Percentiles rank a stretch among this genome's conserved stretches.
These are phyloP conservation scores for Talaromyces albobiverticillius DNA, from an alignment of 2,329 filamentous ascomycete genomes.

Conservation along the genomic window DNA sequence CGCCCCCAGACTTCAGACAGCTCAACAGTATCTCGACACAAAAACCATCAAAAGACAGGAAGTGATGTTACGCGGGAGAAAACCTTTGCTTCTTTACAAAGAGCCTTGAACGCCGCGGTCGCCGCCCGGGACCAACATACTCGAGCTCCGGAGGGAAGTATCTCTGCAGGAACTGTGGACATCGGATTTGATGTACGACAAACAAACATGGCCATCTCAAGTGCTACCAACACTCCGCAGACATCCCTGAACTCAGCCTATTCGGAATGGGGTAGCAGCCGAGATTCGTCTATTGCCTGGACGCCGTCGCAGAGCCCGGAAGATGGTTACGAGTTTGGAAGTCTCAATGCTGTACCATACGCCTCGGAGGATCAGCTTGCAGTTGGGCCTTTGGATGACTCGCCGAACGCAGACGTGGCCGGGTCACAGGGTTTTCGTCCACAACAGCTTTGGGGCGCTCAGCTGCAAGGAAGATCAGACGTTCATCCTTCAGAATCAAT, in stretches of 20 bases:
- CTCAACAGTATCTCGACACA: slow-evolving; percentile 20
- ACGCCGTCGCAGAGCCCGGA: slow-evolving; percentile 24
- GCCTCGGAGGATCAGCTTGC: slow-evolving; percentile 22
- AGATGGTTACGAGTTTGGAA: slow-evolving; percentile 22
- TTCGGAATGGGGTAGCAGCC: slow-evolving; percentile 27
- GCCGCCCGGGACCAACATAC: slow-evolving; percentile 35
- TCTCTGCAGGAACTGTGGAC: slow-evolving; percentile 20
- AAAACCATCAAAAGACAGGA: slow-evolving; percentile 35
- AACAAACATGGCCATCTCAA: slow-evolving; percentile 23
- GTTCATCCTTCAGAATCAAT: slow-evolving; percentile 24
- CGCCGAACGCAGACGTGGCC: slow-evolving; percentile 15
- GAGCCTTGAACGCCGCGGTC: slow-evolving; percentile 42
- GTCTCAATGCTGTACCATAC: slow-evolving; percentile 21
- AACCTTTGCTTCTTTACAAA: slow-evolving; percentile 43
- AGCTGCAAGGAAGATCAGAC: slow-evolving; percentile 20
- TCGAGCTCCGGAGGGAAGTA: slow-evolving; percentile 18
- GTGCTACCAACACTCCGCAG: slow-evolving; percentile 16
- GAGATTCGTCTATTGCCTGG: slow-evolving; percentile 29
- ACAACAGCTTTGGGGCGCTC: slow-evolving; percentile 26
- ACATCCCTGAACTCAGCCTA: slow-evolving; percentile 22
- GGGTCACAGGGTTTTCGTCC: slow-evolving; percentile 15
- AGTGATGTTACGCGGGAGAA: slow-evolving; percentile 40
- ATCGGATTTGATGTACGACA: slow-evolving; percentile 29
- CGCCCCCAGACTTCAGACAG: slow-evolving; percentile 14
- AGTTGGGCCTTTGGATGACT: slow-evolving; percentile 19